Conservation (phyloP, 2,329 filamentous ascomycete species). For the Microascus cirrosus region DNA sequence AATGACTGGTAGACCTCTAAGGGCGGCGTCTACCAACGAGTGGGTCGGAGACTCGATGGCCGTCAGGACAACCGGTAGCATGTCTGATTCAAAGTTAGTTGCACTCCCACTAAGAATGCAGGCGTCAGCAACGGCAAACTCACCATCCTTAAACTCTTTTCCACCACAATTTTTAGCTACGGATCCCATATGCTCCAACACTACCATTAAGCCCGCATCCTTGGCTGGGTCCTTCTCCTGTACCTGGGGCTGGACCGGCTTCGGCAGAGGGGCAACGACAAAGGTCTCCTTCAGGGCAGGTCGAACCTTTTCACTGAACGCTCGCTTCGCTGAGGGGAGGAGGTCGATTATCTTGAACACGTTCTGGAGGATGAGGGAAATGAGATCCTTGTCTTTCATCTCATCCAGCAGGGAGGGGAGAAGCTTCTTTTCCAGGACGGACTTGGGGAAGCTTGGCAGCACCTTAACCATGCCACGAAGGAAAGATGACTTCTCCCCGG, state of each 20-base stretch:
- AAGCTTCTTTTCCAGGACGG: slow-evolving; percentile 90
- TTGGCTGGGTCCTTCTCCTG: slow-evolving; percentile 71
- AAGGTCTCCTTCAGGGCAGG: slow-evolving; percentile 79
- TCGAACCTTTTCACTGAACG: slow-evolving; percentile 79
- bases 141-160: slow-evolving; percentile 90
- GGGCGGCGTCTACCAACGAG: slow-evolving; percentile 73
- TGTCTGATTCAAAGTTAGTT: slow-evolving; percentile 41
- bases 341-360: slow-evolving; percentile 80
- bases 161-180: slow-evolving; percentile 75
- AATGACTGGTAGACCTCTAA: slow-evolving; percentile 69
- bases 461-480: slow-evolving; percentile 81
- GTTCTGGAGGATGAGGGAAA: slow-evolving; percentile 80
- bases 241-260: slow-evolving; percentile 34
- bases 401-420: slow-evolving; percentile 83
- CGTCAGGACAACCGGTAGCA: slow-evolving; percentile 73
- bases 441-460: slow-evolving; percentile 81
- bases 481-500: slow-evolving; percentile 83
- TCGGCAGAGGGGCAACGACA: slow-evolving; percentile 22
- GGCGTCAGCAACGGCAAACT: slow-evolving; percentile 15
- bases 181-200: slow-evolving; percentile 70
- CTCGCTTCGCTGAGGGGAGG: slow-evolving; percentile 59
- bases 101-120: not conserved
- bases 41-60: slow-evolving; percentile 85
- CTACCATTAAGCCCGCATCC: slow-evolving; percentile 83
- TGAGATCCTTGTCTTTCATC: slow-evolving; percentile 79